Conservation (phyloP, 2,329 filamentous ascomycete species). For the Cytospora leucostoma region DNA sequence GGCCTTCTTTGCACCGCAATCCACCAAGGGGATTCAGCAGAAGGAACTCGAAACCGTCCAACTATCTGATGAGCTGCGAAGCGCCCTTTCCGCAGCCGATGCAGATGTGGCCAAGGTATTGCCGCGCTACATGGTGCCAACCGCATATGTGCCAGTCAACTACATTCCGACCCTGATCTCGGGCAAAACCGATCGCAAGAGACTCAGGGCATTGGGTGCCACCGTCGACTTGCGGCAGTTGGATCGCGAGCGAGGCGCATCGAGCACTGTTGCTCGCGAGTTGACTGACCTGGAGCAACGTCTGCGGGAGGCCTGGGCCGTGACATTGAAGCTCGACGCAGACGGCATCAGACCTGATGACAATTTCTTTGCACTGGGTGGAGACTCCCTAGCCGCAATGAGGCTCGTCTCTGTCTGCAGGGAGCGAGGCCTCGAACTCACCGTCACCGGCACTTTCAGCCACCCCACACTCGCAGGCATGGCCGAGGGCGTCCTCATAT, state of each 20-base stretch:
- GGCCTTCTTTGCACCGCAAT: constrained; percentile 35
- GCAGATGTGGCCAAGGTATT: constrained; percentile 20
- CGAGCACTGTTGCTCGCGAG: constrained; percentile 7
- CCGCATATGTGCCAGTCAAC: constrained; percentile 45
- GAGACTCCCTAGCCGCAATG: constrained; percentile 49
- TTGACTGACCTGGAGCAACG: constrained; percentile 37
- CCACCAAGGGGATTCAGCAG: constrained; percentile 25
- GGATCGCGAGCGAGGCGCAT: constrained; percentile 1
- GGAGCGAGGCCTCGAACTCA: constrained; percentile 33
- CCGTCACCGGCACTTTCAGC: constrained; percentile 46
- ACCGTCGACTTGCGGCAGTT: constrained; percentile 27
- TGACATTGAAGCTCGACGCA: constrained; percentile 32
- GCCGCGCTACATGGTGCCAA: constrained; percentile 42
- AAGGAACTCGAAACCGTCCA: constrained; percentile 28
- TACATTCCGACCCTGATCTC: constrained; percentile 46
- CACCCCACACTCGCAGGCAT: constrained; percentile 47
- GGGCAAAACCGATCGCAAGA: constrained; percentile 47
- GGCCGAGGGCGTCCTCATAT: constrained; percentile 40
- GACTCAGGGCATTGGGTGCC: constrained; percentile 39
- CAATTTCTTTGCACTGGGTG: constrained; percentile 48
- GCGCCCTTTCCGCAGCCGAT: constrained; percentile 29
- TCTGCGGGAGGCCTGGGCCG: constrained; percentile 38
- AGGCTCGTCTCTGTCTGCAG: constrained; percentile 43
- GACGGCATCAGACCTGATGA: constrained; percentile 40
- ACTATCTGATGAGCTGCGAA: constrained; percentile 25